phyloP scores from a whole-genome alignment of 371 early-diverging fungal species.

The Actinomortierella wolfii region DNA sequence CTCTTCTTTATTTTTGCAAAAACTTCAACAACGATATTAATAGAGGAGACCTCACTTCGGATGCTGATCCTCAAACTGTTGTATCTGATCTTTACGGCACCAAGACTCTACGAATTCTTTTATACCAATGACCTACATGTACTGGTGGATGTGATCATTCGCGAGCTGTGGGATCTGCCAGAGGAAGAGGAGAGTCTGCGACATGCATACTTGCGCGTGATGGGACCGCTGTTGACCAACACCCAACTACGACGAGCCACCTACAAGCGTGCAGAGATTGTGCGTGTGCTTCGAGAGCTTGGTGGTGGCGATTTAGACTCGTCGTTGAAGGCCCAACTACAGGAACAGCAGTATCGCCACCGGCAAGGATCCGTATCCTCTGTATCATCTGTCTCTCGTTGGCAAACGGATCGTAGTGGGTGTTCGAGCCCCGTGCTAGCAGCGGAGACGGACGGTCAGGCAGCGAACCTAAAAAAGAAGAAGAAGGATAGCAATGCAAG shows the following conservation, averaged over 20 bases:
- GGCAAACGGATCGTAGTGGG: too few relatives aligned
- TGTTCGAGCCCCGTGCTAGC: too few relatives aligned
- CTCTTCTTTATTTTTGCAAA: conserved; percentile 4
- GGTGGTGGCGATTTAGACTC: conserved; percentile 36
- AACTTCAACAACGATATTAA: background rate
- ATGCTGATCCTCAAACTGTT: conserved; percentile 75
- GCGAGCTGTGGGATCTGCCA: conserved; percentile 76
- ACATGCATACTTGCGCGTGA: conserved; percentile 75
- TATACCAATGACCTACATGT: conserved; percentile 90
- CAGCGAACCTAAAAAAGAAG: too few relatives aligned
- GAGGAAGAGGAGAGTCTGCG: conserved; percentile 77
- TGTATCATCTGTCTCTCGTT: too few relatives aligned
- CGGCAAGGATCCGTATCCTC: too few relatives aligned
- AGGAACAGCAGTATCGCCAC: conserved; percentile 15
- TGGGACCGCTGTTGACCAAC: conserved; percentile 74
- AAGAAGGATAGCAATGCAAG: too few relatives aligned
- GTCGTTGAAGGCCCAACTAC: conserved; percentile 16
- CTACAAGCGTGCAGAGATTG: conserved; percentile 59
- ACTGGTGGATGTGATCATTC: conserved; percentile 79
- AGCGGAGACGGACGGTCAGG: too few relatives aligned
- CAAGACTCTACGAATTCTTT: conserved; percentile 68
- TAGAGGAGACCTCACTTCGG: conserved; percentile 72
- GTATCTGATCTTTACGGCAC: conserved; percentile 64
- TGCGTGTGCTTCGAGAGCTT: conserved; percentile 45
- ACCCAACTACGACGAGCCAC: conserved; percentile 57